phyloP scores from a whole-genome alignment of 2,329 filamentous ascomycete genomes.

The Domatiomyces catenatus region DNA sequence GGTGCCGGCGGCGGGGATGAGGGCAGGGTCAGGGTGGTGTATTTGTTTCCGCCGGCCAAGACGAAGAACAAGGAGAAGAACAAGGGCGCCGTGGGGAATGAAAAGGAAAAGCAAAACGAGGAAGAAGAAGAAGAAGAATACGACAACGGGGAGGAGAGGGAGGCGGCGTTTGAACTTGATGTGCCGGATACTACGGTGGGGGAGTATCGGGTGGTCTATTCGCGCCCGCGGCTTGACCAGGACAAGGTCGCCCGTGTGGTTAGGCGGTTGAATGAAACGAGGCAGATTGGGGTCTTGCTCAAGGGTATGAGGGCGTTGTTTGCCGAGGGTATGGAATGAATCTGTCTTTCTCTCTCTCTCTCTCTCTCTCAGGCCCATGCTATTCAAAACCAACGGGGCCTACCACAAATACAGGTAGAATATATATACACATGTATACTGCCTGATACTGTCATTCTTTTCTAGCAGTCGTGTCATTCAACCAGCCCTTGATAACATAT shows the following conservation, averaged over 20 bases:
- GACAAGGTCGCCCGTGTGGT: constrained; percentile 40
- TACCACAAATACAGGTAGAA: too few relatives aligned
- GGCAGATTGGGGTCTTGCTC: constrained; percentile 44
- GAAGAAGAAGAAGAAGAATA: neutral
- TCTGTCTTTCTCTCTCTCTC: neutral
- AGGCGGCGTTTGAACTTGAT: constrained; percentile 78
- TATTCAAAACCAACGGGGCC: too few relatives aligned
- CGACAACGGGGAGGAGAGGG: constrained; percentile 41
- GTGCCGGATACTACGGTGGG: constrained; percentile 50
- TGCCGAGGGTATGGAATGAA: constrained; percentile 37
- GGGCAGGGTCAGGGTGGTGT: constrained; percentile 80
- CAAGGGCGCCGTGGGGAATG: constrained; percentile 47
- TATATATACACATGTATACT: too few relatives aligned
- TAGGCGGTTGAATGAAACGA: constrained; percentile 43
- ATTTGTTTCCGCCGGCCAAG: constrained; percentile 69
- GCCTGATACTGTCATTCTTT: too few relatives aligned
- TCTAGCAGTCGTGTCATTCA: too few relatives aligned
- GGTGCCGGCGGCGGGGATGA: constrained; percentile 70
- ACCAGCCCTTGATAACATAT: neutral
- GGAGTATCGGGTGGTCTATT: constrained; percentile 73
- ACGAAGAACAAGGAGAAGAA: neutral
- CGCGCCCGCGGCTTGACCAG: constrained; percentile 50
- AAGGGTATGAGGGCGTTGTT: constrained; percentile 50
- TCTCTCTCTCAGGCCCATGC: too few relatives aligned
- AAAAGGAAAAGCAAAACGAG: constrained; percentile 31